Base-by-base conservation (phyloP, 208 protist genomes). In the Crithidia thermophila region DNA sequence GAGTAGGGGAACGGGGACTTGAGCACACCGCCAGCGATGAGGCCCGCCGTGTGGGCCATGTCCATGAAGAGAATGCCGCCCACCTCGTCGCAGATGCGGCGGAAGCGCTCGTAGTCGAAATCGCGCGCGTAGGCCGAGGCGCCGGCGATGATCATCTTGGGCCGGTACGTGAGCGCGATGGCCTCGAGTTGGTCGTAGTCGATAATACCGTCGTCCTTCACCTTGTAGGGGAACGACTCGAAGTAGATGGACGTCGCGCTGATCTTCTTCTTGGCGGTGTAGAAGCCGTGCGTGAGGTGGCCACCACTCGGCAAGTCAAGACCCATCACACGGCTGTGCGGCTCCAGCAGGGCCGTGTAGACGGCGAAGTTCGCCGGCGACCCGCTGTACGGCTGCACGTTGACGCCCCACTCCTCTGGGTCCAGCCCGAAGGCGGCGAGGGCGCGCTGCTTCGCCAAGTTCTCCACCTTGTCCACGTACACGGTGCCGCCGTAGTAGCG, bases 351-450 rank as follows among this genome's bases (percentile, higher is more conserved):
- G 13, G 66, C 98, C 4, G 97, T 99, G 85, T 98, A 99, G 9
- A 95, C 98, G 6, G 96, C 95, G 57, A 99, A 98, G 90, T 99
- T 99, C 34, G 98, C 98, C 8, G 98, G 89, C 6, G 92, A 98
- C 21, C 99, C 99, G 49, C 95, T 99, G 77, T 99, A 99, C 34
- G 99, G 97, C 91, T 99, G 99, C 42, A 99, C 99, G 73, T 99
- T 99, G 16, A 99, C 98, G 39, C 97, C 98, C 99, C 99, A 99
- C 76, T 98, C 73, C 28, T 81, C 77, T 2, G 84, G 72, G 59
- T 99, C 84, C 0, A 99, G 72, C 27, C 79, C 42, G 78, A 99
- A 99, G 42, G 97, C 96, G 21, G 87, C 49, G 1, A 99, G 82
- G 28, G 98, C 95, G 52, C 99, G 93, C 36, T 90, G 59, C 49